Percentiles rank a stretch among this genome's conserved stretches.
phyloP scores from a whole-genome alignment of 1,139 yeast genomes.

The Zygoascus hellenicus region DNA sequence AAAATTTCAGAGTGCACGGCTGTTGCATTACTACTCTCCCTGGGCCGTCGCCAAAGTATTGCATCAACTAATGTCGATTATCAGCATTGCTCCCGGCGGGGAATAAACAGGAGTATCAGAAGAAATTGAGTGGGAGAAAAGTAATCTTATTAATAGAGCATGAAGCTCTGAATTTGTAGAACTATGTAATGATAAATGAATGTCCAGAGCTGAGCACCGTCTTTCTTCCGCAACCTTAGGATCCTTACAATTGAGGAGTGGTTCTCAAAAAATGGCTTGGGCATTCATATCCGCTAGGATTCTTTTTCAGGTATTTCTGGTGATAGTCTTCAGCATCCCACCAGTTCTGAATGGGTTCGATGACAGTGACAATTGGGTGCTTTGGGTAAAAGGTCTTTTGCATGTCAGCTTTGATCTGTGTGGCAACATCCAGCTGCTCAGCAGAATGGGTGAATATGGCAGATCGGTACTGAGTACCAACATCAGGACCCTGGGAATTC shows the following conservation, averaged over 20 bases:
- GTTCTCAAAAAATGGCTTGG: constrained; percentile 74
- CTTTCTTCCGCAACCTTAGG: not conserved
- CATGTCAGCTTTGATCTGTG: constrained; percentile 36
- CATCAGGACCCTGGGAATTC: constrained; percentile 73
- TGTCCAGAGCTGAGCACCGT: not conserved
- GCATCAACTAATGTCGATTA: too few species aligned
- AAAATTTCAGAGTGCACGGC: constrained; percentile 11
- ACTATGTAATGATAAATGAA: too few species aligned
- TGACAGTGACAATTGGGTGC: constrained; percentile 54
- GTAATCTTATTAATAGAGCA: too few species aligned
- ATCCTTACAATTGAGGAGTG: constrained; percentile 22
- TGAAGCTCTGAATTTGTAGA: too few species aligned
- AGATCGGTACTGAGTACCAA: constrained; percentile 79
- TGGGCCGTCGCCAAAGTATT: too few species aligned
- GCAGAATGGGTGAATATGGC: constrained; percentile 60
- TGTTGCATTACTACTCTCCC: not conserved
- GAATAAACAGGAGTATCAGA: too few species aligned
- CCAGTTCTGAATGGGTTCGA: constrained; percentile 64
- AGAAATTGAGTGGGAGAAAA: too few species aligned
- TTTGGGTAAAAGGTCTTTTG: constrained; percentile 53
- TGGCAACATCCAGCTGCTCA: constrained; percentile 44
- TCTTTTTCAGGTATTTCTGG: constrained; percentile 69
- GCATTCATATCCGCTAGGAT: constrained; percentile 84
- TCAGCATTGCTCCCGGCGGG: too few species aligned
- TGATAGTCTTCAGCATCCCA: constrained; percentile 95